These are phyloP conservation scores for Setaria viridis DNA, from an alignment of 202 grass and related monocot species.

Conservation along the genomic window DNA sequence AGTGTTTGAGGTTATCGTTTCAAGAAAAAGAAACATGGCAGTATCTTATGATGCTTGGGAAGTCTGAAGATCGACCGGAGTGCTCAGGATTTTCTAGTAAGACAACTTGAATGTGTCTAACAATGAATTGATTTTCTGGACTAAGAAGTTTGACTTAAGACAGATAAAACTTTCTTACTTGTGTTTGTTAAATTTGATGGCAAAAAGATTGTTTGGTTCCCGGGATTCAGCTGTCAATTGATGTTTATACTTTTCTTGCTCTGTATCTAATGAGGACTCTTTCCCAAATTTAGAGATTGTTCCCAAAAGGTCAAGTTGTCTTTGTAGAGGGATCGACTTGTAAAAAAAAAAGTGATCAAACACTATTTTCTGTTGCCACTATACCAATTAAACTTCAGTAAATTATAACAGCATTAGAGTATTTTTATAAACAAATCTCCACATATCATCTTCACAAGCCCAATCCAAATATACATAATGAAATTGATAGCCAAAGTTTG, in stretches of 20 bases:
- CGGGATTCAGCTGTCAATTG: background rate
- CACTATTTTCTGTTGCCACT: too few relatives aligned
- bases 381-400: background rate
- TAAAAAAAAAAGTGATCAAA: too few relatives aligned
- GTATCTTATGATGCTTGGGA: background rate
- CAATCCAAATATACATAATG: background rate
- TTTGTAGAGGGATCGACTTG: too few relatives aligned
- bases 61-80: background rate
- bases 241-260: background rate
- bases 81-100: background rate
- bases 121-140: background rate
- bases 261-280: background rate
- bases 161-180: background rate
- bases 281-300: background rate
- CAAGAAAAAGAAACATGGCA: background rate
- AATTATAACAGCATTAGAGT: background rate
- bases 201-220: background rate
- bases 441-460: background rate
- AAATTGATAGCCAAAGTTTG: background rate
- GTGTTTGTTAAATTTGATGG: background rate
- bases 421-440: background rate
- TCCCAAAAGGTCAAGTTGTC: background rate
- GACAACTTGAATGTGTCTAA: conserved; percentile 10
- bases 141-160: background rate
- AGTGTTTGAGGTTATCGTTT: background rate